Evolutionary conservation across 768 basidiomycete genomes (phyloP), one percentile per base, ranked within the genome.

Genomic region (Hemileccinum impolitum): DNA sequence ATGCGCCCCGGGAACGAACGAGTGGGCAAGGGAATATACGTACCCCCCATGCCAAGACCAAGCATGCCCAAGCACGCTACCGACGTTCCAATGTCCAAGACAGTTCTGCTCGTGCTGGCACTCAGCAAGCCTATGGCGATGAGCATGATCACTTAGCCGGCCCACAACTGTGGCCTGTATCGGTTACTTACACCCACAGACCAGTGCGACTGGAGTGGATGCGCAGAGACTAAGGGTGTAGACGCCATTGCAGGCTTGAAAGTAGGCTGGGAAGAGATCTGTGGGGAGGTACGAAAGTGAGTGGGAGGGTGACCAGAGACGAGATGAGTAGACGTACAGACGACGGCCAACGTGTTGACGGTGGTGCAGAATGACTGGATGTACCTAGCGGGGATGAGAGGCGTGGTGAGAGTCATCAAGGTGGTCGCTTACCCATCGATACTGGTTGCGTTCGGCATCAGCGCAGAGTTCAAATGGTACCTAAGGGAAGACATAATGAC

Each of bases 201-300:
- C 76, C 77, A 1, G 60, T 57, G 12, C 68, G 12, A 64, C 43
- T 2, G 73, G 70, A 0, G 75, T 73, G 26, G 72, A 60, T 13
- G 71, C 55, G 6, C 71, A 63, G 38, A 72, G 41, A 2, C 70
- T 55, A 37, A 80, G 67, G 15, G 65, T 50, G 35, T 70, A 63
- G 30, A 66, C 42, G 34, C 72, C 73, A 1, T 68, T 70, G 59
- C 68, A 69, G 0, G 71, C 73, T 53, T 76, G 74, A 35, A 70
- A 68, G 46, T 66, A 74, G 32, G 70, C 60, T 1, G 61, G 69
- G 42, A 68, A 68, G 54, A 61, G 77, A 56, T 68, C 75, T 78
- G 61, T 12, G 52, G 25, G 7, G 1, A 23, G 23, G 26, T 45
- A 54, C 12, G 9, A 3, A 2, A 18, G 28, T 6, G 19, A 2